A percentile compares a stretch with the other conserved stretches of the same genome.
Conservation (phyloP, 768 basidiomycete genomes). For the Serendipita vermifera region DNA sequence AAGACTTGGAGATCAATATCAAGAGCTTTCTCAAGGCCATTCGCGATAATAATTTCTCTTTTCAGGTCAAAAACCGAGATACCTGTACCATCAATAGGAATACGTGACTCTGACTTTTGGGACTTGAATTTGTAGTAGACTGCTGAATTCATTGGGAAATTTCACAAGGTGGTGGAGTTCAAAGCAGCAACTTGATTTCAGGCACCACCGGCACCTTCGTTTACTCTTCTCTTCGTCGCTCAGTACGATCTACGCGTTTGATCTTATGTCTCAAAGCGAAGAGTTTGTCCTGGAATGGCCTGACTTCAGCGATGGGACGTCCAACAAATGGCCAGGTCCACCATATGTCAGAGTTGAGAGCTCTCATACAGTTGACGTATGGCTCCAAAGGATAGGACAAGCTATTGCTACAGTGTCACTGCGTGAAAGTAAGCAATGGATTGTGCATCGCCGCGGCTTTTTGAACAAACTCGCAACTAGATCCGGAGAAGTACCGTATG, state of each 20-base stretch:
- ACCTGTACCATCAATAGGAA: slow-evolving; percentile 96
- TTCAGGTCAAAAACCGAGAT: slow-evolving; percentile 99
- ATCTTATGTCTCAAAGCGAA: too few relatives aligned
- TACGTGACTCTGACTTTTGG: slow-evolving; percentile 83
- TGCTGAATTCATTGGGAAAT: slow-evolving; percentile 60
- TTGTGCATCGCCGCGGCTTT: too few relatives aligned
- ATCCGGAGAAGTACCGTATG: background rate
- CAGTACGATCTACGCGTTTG: too few relatives aligned
- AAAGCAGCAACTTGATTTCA: too few relatives aligned
- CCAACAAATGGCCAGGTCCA: background rate
- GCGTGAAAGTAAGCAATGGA: too few relatives aligned
- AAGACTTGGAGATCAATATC: slow-evolving; percentile 91
- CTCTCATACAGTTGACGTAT: too few relatives aligned
- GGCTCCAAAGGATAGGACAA: too few relatives aligned
- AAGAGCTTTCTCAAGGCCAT: slow-evolving; percentile 89
- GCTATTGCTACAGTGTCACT: too few relatives aligned
- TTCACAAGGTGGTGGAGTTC: background rate
- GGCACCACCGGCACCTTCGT: too few relatives aligned
- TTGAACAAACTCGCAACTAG: background rate
- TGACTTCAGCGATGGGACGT: background rate
- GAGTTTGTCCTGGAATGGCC: too few relatives aligned
- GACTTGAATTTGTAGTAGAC: slow-evolving; percentile 98
- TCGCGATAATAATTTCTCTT: slow-evolving; percentile 93
- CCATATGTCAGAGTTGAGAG: too few relatives aligned
- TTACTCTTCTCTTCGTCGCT: too few relatives aligned